Conservation (phyloP, 441 rosid species). For the Erodium texanum region DNA sequence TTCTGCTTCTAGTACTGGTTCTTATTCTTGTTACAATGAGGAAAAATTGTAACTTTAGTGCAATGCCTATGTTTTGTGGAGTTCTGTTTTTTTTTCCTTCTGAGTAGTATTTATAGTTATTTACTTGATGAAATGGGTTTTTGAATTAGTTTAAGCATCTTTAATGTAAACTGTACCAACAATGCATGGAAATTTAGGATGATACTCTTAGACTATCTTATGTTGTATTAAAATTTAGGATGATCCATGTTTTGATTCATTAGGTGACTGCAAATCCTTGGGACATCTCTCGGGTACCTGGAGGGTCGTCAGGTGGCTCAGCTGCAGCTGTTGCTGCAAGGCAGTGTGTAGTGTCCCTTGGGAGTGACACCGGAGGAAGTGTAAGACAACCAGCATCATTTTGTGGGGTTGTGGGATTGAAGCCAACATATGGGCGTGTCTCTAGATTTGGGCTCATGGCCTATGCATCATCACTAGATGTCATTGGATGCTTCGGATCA, state of each 20-base stretch:
- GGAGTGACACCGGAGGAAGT: conserved; percentile 97
- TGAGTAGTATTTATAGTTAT: too few relatives aligned
- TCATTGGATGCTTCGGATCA: conserved; percentile 79
- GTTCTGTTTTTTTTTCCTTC: background rate
- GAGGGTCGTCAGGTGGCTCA: conserved; percentile 93
- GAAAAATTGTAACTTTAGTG: too few relatives aligned
- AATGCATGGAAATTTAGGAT: background rate
- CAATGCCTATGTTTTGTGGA: background rate
- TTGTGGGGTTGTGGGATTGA: conserved; percentile 88
- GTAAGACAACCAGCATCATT: conserved; percentile 95
- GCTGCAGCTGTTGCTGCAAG: conserved; percentile 91
- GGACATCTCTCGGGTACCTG: conserved; percentile 83
- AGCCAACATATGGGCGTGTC: conserved; percentile 91
- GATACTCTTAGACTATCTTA: too few relatives aligned
- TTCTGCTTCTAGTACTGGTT: background rate
- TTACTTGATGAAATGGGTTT: background rate
- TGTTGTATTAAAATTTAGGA: too few relatives aligned
- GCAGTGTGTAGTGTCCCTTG: conserved; percentile 80
- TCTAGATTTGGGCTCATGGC: conserved; percentile 95
- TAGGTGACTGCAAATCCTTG: conserved; percentile 89
- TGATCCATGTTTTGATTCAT: conserved; percentile 30
- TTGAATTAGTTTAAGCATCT: background rate
- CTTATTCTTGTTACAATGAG: background rate
- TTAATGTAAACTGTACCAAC: background rate
- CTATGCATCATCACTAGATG: conserved; percentile 89